Evolutionary conservation across 768 basidiomycete genomes (phyloP), one percentile per base, ranked within the genome.

Genomic region (Mycena polygramma): DNA sequence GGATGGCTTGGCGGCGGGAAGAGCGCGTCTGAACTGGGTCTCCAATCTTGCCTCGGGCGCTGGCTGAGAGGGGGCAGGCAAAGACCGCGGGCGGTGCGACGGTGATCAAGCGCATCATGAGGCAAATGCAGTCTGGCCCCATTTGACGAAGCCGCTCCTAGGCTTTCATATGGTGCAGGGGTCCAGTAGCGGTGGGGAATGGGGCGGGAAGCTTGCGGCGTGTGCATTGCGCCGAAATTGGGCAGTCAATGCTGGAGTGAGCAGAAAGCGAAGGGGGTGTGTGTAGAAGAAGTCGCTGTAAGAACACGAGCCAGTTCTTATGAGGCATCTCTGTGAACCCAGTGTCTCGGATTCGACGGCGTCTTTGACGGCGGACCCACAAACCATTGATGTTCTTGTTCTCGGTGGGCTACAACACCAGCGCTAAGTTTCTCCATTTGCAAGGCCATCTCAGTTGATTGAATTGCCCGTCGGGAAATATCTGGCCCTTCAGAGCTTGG

Each of bases 361-460:
- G 43, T 67, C 61, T 2, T 7, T n/a, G 5, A 35, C 62, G 46
- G 30, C 52, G 66, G 66, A 67, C 66, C 66, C 66, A 66, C 64
- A 39, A 58, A 48, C 35, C 58, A 67, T 8, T 35, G 66, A 60
- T 67, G 8, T 6, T 35, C 37, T 67, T 67, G 66, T 66, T 60
- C 66, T 45, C 24, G 7, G 49, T 52, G 41, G 49, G 66, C 57
- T 52, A 49, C 19, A 58, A 20, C 37, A 45, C 20, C 19, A 52
- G 17, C 26, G 49, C 30, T 46, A 66, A 41, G 35, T 36, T 35
- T 52, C 37, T 45, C 20, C 15, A 19, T 37, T 39, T 13, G 30
- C 6, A 10, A n/a, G 30, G n/a, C 20, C 22, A 57, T 41, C 55
- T 57, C 55, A 57, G n/a, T 57, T 26, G 2, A 41, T 41, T 41